Percentiles rank a stretch among this genome's conserved stretches.
phyloP scores from a whole-genome alignment of 2,329 filamentous ascomycete species.

The Hymenoscyphus scutula region DNA sequence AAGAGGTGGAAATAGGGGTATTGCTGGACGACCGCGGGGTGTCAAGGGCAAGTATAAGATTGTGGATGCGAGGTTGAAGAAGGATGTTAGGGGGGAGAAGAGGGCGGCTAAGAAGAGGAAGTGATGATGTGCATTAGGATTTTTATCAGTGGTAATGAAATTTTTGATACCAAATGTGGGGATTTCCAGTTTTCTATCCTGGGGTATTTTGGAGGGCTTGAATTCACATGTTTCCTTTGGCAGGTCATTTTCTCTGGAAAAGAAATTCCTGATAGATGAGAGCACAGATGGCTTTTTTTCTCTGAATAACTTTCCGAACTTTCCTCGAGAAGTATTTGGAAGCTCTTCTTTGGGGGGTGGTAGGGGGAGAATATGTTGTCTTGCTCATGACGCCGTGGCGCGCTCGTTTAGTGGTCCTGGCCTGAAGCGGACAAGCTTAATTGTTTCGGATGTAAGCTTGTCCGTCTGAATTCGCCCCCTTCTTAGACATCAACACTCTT shows the following conservation, averaged over 20 bases:
- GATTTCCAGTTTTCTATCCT: not conserved
- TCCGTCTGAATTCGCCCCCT: not conserved
- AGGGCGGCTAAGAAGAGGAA: slow-evolving; percentile 72
- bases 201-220: not conserved
- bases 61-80: slow-evolving; percentile 93
- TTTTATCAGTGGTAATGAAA: slow-evolving; percentile 1
- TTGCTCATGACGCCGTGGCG: not conserved
- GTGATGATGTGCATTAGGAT: slow-evolving; percentile 15
- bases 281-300: too few species aligned
- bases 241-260: too few species aligned
- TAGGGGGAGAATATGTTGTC: not conserved
- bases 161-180: not conserved
- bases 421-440: not conserved
- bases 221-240: not conserved
- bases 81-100: slow-evolving; percentile 89
- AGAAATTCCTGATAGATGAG: too few species aligned
- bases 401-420: too few species aligned
- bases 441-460: not conserved
- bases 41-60: slow-evolving; percentile 98
- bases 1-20: slow-evolving; percentile 76
- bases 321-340: not conserved
- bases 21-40: slow-evolving; percentile 81
- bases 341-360: too few species aligned
- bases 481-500: not conserved
- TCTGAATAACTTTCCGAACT: too few species aligned